Conservation (phyloP, 257 asterid genomes). For the Solanum corneliomulleri region DNA sequence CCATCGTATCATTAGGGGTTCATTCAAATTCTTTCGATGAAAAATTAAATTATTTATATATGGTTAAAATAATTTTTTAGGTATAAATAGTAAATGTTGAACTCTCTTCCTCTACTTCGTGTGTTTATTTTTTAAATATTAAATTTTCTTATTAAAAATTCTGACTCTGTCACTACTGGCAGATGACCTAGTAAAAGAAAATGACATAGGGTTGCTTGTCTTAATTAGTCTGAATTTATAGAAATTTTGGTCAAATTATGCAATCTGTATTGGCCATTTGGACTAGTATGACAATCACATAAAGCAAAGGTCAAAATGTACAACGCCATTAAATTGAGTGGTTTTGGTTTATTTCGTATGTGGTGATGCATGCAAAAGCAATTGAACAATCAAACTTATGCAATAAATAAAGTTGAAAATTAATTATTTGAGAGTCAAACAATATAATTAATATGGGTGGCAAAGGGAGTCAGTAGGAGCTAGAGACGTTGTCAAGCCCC, state of each 20-base stretch:
- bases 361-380: neutral
- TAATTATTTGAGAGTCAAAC: neutral
- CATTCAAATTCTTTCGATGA: no score
- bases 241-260: neutral
- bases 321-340: neutral
- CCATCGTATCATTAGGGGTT: no score
- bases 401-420: neutral
- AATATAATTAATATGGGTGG: neutral
- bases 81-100: accelerated
- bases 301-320: neutral
- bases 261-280: neutral
- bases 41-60: no score
- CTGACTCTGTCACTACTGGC: accelerated
- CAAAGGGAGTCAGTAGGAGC: neutral
- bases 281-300: neutral
- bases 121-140: no score
- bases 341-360: neutral
- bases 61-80: no score
- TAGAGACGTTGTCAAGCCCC: neutral
- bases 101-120: no score
- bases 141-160: no score
- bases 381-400: neutral
- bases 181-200: neutral
- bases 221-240: neutral
- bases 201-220: neutral